Base-by-base conservation (phyloP, 164 flowering plant genomes). In the Brasenia schreberi region DNA sequence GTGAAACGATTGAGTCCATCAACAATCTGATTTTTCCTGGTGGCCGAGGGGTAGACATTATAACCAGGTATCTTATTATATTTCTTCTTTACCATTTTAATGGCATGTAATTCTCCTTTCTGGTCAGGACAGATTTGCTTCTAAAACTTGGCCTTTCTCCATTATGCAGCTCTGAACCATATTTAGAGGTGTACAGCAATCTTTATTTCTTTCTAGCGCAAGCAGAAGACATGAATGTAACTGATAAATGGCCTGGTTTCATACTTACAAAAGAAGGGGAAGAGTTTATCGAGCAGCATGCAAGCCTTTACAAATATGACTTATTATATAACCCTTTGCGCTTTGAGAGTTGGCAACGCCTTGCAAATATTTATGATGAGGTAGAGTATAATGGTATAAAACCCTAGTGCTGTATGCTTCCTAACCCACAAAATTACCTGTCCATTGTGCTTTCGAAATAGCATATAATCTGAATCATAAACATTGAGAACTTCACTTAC, bases 191-290 rank as follows among this genome's bases (percentile, higher is more conserved):
- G 27, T 94, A 94, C 67, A 60, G 89, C 73, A 88, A 89, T 78
- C 76, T 94, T 73, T 94, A 86, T 81, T 85, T 84, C 79, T 79
- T 84, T 69, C 82, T 89, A 64, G 87, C 96, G 58, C 93, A 80
- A 76, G 86, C 99, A 63, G 99, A 94, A 76, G 99, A 94, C 79
- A 82, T 80, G 74, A 86, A 79, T 81, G 97, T 96, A 45, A 85
- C 90, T 67, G 99, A 94, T 75, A 94, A 89, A 76, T 88, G 96
- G 95, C 84, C 97, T 72, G 97, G 99, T 23, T 94, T 94, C 85
- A 92, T 94, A 44, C 90, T 94, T 61, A 94, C 95, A 44, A 91
- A 89, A 73, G 99, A 94, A 82, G 99, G 99, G 69, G 97, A 88
- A 73, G 97, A 89, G 44, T 94, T 91, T 83, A 89, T 94, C 62